Conservation (phyloP, 75 land plant species). For the Adiantum capillusveneris region DNA sequence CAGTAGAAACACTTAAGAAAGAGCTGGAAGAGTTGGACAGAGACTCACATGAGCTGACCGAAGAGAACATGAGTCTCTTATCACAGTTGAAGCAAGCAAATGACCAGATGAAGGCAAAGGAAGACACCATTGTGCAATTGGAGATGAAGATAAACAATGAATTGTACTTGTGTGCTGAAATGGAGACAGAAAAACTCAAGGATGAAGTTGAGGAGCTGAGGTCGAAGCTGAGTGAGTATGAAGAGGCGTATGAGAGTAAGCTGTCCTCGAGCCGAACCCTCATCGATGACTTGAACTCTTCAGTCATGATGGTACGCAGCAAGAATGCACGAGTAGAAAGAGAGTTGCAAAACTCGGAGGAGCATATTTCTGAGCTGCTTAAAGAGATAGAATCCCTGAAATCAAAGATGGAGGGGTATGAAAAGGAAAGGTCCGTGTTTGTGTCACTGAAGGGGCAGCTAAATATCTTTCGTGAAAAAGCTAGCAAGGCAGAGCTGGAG, state of each 20-base stretch:
- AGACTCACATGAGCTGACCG: slow-evolving; percentile 22
- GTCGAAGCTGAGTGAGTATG: background rate
- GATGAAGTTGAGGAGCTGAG: background rate
- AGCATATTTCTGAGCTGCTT: background rate
- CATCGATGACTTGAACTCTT: slow-evolving; percentile 9
- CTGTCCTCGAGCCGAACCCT: background rate
- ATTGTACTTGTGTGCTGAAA: background rate
- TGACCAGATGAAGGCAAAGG: slow-evolving; percentile 10
- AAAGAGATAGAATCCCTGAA: background rate
- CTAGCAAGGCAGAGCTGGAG: background rate
- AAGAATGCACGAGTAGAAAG: slow-evolving; percentile 5
- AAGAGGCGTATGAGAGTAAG: slow-evolving; percentile 6
- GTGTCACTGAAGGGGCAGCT: slow-evolving; percentile 2
- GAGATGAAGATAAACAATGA: slow-evolving; percentile 5
- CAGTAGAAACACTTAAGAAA: slow-evolving; percentile 17
- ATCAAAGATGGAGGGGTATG: background rate
- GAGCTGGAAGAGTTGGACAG: slow-evolving; percentile 29
- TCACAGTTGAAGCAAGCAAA: slow-evolving; percentile 11
- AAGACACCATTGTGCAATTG: slow-evolving; percentile 7
- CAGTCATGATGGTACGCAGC: background rate
- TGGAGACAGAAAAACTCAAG: background rate
- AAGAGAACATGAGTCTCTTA: slow-evolving; percentile 15
- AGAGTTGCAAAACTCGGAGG: background rate
- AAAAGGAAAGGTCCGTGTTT: background rate
- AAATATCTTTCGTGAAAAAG: background rate